Evolutionary conservation across 2,329 filamentous ascomycete genomes (phyloP), one percentile per base, ranked within the genome.

Genomic region (Neodidymelliopsis sp.): DNA sequence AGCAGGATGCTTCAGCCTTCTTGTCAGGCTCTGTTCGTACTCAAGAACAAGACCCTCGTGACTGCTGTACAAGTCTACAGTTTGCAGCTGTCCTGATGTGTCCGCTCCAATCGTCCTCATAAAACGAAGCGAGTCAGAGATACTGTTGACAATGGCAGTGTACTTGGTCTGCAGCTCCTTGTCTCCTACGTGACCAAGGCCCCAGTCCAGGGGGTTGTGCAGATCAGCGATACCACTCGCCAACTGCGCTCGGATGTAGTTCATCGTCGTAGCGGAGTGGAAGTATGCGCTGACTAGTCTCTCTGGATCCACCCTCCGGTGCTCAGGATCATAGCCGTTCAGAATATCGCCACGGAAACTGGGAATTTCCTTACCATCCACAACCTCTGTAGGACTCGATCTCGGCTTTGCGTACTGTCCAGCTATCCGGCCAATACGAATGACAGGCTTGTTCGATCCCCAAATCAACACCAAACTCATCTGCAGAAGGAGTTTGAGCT

Each of bases 331-430:
- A 75, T 87, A 96, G 19, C 93, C 93, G 69, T 99, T 99, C 57
- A 99, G 81, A 53, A 97, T 97, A 63, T 99, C 94, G 12, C 94
- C 94, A 41, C 94, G 83, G 81, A 97, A 99, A 30, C 90, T 94
- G 4, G 90, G 89, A 44, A 96, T 88, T 66, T 91, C 84, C 51
- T 84, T 84, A 40, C 91, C 92, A 57, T 95, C 79, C 39, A 95
- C 78, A 2, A 85, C 82, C 77, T 99, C 94, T 27, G 85, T 92
- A 0, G 93, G 89, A 62, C 88, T 96, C 4, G 91, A 96, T 47
- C 94, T 81, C 2, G 93, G 94, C 76, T 99, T 99, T 22, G 94
- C 94, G 68, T 96, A 99, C 79, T 99, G 94, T 3, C 94, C 94
- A 10, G 94, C 94, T 86, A 97, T 97, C 53, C 94, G 86, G 12